Conservation (phyloP, 768 basidiomycete species). For the Calocera viscosa region DNA sequence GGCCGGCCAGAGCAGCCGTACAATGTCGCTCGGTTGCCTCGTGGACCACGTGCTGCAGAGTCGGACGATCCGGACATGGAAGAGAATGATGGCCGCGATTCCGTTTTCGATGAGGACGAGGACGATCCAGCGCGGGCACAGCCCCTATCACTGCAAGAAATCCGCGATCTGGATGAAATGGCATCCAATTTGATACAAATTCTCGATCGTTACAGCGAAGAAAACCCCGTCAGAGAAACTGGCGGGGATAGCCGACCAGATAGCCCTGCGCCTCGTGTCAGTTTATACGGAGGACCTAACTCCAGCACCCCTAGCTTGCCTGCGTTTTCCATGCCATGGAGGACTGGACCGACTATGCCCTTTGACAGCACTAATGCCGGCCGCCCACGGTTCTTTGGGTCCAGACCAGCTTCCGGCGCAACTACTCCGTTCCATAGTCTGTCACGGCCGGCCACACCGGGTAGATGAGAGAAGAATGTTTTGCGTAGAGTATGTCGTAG, state of each 20-base stretch:
- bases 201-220: conserved; percentile 57
- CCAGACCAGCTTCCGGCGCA: no score
- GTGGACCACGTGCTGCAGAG: conserved; percentile 24
- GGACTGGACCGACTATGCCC: no score
- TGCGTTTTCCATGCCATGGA: no score
- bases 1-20: conserved; percentile 27
- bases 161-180: conserved; percentile 61
- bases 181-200: conserved; percentile 63
- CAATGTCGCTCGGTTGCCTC: conserved; percentile 25
- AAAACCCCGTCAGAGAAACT: conserved; percentile 21
- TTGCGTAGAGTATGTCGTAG: no score
- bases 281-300: no score
- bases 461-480: no score
- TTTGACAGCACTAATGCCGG: no score
- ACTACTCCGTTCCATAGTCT: no score
- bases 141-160: conserved; percentile 52
- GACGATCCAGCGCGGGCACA: conserved; percentile 30
- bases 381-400: no score
- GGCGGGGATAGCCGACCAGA: neutral
- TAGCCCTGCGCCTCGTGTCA: neutral
- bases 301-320: no score
- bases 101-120: conserved; percentile 42
- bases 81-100: conserved; percentile 34
- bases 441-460: no score
- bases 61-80: conserved; percentile 18